Evolutionary conservation across 2,329 filamentous ascomycete species (phyloP).

Genomic region (Tolypocladium ovalisporum): DNA sequence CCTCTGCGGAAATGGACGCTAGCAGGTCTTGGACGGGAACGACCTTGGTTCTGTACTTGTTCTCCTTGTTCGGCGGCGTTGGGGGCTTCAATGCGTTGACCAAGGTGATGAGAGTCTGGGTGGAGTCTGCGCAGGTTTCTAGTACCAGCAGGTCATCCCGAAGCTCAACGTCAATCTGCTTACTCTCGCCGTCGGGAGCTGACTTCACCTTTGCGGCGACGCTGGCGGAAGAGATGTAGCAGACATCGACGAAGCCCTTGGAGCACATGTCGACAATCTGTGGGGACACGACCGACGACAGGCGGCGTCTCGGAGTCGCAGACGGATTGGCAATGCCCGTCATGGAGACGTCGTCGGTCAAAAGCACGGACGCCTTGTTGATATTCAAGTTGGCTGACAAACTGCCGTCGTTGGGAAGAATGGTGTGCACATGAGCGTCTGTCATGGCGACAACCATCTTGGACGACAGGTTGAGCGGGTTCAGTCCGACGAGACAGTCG

Average conservation of each 20-base stretch:
- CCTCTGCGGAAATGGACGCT: constrained; percentile 80
- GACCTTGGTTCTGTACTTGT: constrained; percentile 79
- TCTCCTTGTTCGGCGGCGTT: constrained; percentile 66
- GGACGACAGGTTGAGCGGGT: constrained; percentile 63
- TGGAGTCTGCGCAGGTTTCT: constrained; percentile 95
- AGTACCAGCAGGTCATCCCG: constrained; percentile 79
- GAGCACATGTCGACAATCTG: constrained; percentile 48
- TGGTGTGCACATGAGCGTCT: constrained; percentile 61
- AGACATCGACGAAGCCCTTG: constrained; percentile 75
- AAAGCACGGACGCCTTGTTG: constrained; percentile 69
- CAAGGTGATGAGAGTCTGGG: constrained; percentile 75
- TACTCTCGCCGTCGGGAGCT: constrained; percentile 39
- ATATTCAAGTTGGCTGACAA: constrained; percentile 57
- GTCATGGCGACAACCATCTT: constrained; percentile 73
- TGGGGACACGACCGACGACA: constrained; percentile 27
- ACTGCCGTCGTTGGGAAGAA: constrained; percentile 53
- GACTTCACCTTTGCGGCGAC: constrained; percentile 50
- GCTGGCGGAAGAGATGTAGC: constrained; percentile 75
- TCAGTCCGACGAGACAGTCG: constrained; percentile 76
- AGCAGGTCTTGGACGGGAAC: constrained; percentile 82
- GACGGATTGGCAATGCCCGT: constrained; percentile 6
- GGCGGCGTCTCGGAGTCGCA: constrained; percentile 11
- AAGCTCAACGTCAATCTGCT: constrained; percentile 68
- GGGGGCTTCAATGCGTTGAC: constrained; percentile 75
- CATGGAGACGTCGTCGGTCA: constrained; percentile 63